Evolutionary conservation across 2,329 filamentous ascomycete species (phyloP), one percentile per base, ranked within the genome.

Genomic region (Cordyceps cicadae): DNA sequence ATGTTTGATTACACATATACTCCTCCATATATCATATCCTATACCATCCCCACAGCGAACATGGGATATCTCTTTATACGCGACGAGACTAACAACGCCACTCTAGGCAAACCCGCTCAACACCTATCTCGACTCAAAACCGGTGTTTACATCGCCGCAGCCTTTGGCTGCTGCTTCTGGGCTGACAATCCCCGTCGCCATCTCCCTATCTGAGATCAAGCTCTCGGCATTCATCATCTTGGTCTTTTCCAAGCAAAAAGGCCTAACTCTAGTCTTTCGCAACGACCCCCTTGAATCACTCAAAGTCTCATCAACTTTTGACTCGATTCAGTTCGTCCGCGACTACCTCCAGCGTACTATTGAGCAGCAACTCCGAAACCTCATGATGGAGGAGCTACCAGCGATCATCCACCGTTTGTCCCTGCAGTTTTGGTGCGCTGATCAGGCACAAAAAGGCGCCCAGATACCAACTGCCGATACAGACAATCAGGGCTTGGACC

Each of bases 371-470:
- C 77, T 99, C 63, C 87, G 94, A 34, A 91, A 92, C 59, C 72
- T 99, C 65, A 96, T 99, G 80, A 97, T 97, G 92, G 93, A 99
- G 65, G 94, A 99, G 72, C 77, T 99, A 26, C 94, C 94, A 0
- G 92, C 93, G 54, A 97, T 97, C 62, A 96, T 99, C 63, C 94
- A 99, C 74, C 85, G 92, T 56, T 77, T 99, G 21, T 97, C 93
- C 0, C 78, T 97, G 61, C 86, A 90, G 65, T 75, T 97, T 54
- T 96, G 92, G 87, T 94, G 91, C 59, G 90, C 92, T 0, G 93
- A 97, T 66, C 90, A 94, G 71, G 71, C 68, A 39, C 74, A 72
- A 59, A 74, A 75, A 66, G 83, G 81, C 62, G 77, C 66, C 1
- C 70, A 84, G 43, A 71, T 77, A 19, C 75, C 79, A 21, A 78